These are phyloP conservation scores for Calonectria pteridis DNA, from an alignment of 2,329 filamentous ascomycete species.

Conservation along the genomic window DNA sequence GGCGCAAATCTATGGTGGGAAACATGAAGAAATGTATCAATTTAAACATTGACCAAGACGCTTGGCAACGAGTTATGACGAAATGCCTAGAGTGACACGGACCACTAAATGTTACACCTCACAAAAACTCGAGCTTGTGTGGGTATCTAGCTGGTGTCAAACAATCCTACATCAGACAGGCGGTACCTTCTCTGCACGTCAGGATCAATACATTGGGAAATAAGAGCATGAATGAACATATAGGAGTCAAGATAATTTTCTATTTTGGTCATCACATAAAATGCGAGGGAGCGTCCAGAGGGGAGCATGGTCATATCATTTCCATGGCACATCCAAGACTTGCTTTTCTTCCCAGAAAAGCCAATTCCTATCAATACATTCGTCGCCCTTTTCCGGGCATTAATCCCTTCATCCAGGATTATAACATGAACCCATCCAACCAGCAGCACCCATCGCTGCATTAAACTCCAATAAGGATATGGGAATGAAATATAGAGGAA, in stretches of 20 bases:
- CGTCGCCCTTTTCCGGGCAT: background rate
- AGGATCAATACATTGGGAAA: background rate
- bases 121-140: background rate
- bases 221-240: background rate
- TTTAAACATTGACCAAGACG: background rate
- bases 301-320: slow-evolving; percentile 9
- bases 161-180: background rate
- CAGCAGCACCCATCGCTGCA: slow-evolving; percentile 39
- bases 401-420: slow-evolving; percentile 8
- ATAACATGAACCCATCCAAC: slow-evolving; percentile 31
- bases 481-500: slow-evolving; percentile 15
- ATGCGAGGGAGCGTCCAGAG: background rate
- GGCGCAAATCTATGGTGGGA: slow-evolving; percentile 8
- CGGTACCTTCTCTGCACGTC: background rate
- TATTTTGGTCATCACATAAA: slow-evolving; percentile 10
- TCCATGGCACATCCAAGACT: slow-evolving; percentile 11
- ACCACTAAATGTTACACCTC: background rate
- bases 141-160: background rate
- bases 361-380: slow-evolving; percentile 19
- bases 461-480: slow-evolving; percentile 37
- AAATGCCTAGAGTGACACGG: background rate
- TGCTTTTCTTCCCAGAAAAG: background rate
- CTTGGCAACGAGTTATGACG: background rate
- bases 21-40: slow-evolving; percentile 10
- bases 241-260: background rate